phyloP scores from a whole-genome alignment of 2,329 filamentous ascomycete genomes.

The Fusarium torreyae region DNA sequence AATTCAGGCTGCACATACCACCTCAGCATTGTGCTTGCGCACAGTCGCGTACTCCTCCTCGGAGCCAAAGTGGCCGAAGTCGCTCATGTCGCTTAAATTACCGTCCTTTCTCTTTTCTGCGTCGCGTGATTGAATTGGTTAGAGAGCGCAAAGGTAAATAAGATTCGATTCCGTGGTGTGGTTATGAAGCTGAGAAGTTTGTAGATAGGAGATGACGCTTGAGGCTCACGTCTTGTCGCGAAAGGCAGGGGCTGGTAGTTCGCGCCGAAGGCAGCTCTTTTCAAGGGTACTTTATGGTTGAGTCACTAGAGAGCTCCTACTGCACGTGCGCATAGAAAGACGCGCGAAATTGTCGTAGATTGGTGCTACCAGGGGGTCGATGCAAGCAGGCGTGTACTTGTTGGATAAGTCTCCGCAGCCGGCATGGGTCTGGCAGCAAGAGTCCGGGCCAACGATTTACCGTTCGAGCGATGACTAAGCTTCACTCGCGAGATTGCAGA shows the following conservation, averaged over 20 bases:
- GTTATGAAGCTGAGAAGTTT: constrained; percentile 39
- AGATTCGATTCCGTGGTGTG: constrained; percentile 13
- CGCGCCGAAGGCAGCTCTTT: constrained; percentile 37
- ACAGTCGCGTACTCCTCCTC: constrained; percentile 89
- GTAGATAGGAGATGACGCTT: constrained; percentile 44
- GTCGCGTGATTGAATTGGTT: constrained; percentile 36
- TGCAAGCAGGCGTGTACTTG: constrained; percentile 40
- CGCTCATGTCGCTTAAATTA: constrained; percentile 70
- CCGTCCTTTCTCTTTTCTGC: constrained; percentile 6
- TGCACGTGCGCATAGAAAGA: constrained; percentile 25
- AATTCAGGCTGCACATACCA: constrained; percentile 67
- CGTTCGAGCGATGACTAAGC: constrained; percentile 50
- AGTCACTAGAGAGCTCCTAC: constrained; percentile 34
- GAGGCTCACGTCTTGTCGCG: constrained; percentile 46
- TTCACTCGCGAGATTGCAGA: constrained; percentile 10
- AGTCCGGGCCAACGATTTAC: constrained; percentile 47
- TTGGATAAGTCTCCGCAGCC: constrained; percentile 18
- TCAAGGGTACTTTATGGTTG: constrained; percentile 36
- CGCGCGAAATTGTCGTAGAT: constrained; percentile 16
- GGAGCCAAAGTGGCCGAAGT: constrained; percentile 78
- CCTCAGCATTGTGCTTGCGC: constrained; percentile 81
- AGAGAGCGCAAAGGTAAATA: constrained; percentile 1
- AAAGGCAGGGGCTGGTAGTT: constrained; percentile 50
- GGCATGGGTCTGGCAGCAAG: constrained; percentile 16
- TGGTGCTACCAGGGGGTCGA: constrained; percentile 27